Percentiles rank a stretch among this genome's conserved stretches.
Evolutionary conservation across 2,329 filamentous ascomycete genomes (phyloP).

Genomic region (Alternaria dauci): DNA sequence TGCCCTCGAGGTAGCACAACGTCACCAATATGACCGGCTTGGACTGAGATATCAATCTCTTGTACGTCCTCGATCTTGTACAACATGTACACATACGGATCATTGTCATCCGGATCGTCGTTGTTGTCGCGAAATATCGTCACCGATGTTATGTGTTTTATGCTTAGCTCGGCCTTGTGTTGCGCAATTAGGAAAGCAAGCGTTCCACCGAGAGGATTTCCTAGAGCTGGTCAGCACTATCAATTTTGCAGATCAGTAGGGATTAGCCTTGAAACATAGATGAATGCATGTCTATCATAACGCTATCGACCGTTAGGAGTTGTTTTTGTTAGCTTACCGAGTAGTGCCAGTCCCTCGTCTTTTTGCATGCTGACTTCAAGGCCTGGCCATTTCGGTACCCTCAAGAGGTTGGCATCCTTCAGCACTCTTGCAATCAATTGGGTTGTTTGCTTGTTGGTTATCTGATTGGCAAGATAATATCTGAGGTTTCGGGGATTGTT

Average conservation of each 20-base stretch:
- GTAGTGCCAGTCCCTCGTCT: constrained; percentile 16
- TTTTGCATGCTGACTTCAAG: constrained; percentile 9
- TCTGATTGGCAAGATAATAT: constrained; percentile 13
- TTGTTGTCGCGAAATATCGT: constrained; percentile 15
- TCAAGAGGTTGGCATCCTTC: too few relatives aligned
- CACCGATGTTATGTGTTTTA: constrained; percentile 8
- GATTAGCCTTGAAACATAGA: neutral
- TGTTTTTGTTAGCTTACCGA: constrained; percentile 7
- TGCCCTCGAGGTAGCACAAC: neutral
- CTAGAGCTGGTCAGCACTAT: neutral
- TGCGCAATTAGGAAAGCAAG: constrained; percentile 15
- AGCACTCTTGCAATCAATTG: neutral
- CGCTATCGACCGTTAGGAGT: neutral
- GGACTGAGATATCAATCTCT: neutral
- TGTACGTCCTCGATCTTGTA: neutral
- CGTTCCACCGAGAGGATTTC: constrained; percentile 15
- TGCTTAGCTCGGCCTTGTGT: constrained; percentile 17
- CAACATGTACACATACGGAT: neutral
- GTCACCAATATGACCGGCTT: neutral
- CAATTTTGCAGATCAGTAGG: neutral
- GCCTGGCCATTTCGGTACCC: constrained; percentile 25
- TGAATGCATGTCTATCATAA: too few relatives aligned
- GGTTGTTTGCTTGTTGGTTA: constrained; percentile 11
- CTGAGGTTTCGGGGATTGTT: constrained; percentile 5
- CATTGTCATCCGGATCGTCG: neutral